Conservation (phyloP, 257 asterid species). For the Echium plantagineum region DNA sequence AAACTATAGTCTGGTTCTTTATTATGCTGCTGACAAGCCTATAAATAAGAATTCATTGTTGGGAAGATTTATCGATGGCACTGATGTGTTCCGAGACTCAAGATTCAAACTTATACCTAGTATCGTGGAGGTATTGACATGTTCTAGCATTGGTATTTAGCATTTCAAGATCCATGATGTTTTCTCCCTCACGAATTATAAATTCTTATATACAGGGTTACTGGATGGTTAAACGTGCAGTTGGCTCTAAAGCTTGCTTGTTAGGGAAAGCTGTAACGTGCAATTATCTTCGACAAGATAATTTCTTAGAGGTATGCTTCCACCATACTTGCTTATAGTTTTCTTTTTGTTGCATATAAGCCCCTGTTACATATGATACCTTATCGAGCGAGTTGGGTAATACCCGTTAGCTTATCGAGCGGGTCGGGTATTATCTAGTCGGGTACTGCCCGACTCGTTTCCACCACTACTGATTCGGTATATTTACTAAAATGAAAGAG, state of each 20-base stretch:
- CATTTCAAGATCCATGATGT: not conserved
- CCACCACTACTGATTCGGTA: not conserved
- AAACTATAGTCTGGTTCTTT: constrained; percentile 88
- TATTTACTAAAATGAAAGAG: not conserved
- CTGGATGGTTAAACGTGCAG: constrained; percentile 99
- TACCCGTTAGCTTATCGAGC: too few relatives aligned
- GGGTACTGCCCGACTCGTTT: too few relatives aligned
- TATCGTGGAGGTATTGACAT: constrained; percentile 62
- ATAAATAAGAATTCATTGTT: constrained; percentile 63
- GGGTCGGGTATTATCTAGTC: too few relatives aligned
- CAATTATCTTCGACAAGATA: constrained; percentile 81
- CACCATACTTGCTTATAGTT: not conserved
- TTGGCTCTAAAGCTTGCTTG: constrained; percentile 94
- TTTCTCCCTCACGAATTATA: constrained; percentile 1
- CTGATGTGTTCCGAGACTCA: constrained; percentile 81
- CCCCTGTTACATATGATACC: not conserved
- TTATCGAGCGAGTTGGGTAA: too few relatives aligned
- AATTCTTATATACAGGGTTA: constrained; percentile 45
- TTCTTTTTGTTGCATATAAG: not conserved
- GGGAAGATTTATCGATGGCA: constrained; percentile 77
- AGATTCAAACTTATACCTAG: constrained; percentile 98
- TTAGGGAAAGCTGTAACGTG: constrained; percentile 97
- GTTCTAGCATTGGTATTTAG: not conserved
- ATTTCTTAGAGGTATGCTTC: constrained; percentile 81
- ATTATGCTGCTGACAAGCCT: constrained; percentile 87